A percentile compares a stretch with the other conserved stretches of the same genome.
Evolutionary conservation across 2,329 filamentous ascomycete species (phyloP).

Genomic region (Gremmenia infestans): DNA sequence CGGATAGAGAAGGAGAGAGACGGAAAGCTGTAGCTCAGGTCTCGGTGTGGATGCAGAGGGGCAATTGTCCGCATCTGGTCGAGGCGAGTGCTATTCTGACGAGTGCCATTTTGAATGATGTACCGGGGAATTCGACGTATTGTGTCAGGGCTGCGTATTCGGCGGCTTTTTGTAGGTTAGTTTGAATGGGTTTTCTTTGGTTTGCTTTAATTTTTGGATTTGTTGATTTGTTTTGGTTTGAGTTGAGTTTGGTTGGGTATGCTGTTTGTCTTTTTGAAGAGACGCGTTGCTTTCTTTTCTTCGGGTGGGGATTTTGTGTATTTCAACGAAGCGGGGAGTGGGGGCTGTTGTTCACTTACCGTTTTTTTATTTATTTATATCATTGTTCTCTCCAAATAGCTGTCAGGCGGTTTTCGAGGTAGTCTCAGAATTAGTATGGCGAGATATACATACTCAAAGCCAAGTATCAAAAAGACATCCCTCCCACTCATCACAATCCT

Average conservation of each 20-base stretch:
- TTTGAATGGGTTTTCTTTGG: conserved; percentile 17
- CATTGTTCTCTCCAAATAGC: no score
- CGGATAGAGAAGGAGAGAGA: conserved; percentile 27
- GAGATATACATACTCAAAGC: no score
- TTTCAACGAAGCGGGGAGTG: no score
- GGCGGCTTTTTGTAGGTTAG: conserved; percentile 68
- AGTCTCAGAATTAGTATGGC: no score
- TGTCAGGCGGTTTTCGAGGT: no score
- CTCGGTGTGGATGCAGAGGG: conserved; percentile 65
- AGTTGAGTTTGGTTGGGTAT: neutral
- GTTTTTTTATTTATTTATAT: no score
- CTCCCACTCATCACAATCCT: no score
- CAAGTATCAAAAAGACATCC: no score
- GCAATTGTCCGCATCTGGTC: conserved; percentile 71
- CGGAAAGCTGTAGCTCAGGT: conserved; percentile 51
- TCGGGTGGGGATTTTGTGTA: no score
- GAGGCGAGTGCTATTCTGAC: conserved; percentile 72
- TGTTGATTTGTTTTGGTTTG: neutral
- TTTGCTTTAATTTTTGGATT: neutral
- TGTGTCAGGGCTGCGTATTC: conserved; percentile 66
- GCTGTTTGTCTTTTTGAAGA: neutral
- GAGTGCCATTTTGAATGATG: conserved; percentile 64
- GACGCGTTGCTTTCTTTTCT: no score
- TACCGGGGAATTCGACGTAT: conserved; percentile 38
- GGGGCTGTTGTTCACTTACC: no score